A percentile compares a stretch with the other conserved stretches of the same genome.
Conservation (phyloP, 805 yeast species). For the Lipomyces spencermartinsiae region DNA sequence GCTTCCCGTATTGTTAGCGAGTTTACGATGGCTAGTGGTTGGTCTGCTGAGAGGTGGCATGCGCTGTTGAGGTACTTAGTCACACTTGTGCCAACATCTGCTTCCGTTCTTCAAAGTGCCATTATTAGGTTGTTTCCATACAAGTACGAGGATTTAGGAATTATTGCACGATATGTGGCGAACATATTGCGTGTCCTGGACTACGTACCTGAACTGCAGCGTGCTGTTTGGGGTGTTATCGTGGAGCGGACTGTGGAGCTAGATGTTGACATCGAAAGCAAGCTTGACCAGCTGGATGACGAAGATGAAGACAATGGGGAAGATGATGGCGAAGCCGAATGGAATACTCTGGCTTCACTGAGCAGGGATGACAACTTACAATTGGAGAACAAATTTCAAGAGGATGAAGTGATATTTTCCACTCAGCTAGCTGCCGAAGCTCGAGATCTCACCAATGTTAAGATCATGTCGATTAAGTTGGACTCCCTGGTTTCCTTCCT, state of each 20-base stretch:
- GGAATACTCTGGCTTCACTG: background rate
- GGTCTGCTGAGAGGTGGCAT: conserved; percentile 61
- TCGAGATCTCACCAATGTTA: conserved; percentile 23
- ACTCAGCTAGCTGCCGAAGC: conserved; percentile 16
- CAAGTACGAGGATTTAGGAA: conserved; percentile 64
- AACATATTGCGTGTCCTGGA: conserved; percentile 65
- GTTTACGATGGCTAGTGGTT: conserved; percentile 50
- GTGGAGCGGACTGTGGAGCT: conserved; percentile 81
- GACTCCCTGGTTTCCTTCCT: conserved; percentile 71
- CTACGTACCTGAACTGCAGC: conserved; percentile 79
- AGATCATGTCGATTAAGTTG: conserved; percentile 54
- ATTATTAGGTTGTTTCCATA: conserved; percentile 76
- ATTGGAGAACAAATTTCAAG: conserved; percentile 12
- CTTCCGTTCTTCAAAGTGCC: conserved; percentile 64
- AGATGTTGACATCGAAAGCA: conserved; percentile 91
- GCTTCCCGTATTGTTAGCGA: conserved; percentile 69
- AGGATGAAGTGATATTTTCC: conserved; percentile 26
- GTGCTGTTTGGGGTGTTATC: conserved; percentile 77
- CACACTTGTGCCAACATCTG: conserved; percentile 80
- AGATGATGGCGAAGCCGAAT: conserved; percentile 45
- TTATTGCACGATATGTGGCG: conserved; percentile 65
- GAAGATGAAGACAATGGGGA: conserved; percentile 62
- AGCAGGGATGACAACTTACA: background rate
- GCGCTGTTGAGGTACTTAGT: conserved; percentile 67
- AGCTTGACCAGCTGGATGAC: conserved; percentile 82